A percentile compares a stretch with the other conserved stretches of the same genome.
These are phyloP conservation scores for Mortierella sp. DNA, from an alignment of 371 early-diverging fungal species.

Conservation along the genomic window DNA sequence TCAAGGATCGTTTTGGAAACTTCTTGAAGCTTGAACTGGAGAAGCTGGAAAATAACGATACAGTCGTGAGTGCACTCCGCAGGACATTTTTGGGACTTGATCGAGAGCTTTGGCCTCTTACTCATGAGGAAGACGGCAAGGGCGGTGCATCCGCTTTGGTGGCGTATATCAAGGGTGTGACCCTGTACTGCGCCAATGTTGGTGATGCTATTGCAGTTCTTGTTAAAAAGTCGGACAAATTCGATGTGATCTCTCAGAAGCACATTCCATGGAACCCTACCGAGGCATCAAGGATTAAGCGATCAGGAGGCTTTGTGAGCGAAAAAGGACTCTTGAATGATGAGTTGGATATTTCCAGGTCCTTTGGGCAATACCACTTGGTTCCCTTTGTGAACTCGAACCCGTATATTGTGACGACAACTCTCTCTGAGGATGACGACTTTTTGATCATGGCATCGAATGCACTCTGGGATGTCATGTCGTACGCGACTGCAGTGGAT, in stretches of 20 bases:
- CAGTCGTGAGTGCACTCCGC: conserved; percentile 72
- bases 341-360: conserved; percentile 81
- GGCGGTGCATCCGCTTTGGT: conserved; percentile 84
- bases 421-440: conserved; percentile 88
- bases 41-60: conserved; percentile 65
- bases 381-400: conserved; percentile 90
- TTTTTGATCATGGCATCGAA: conserved; percentile 90
- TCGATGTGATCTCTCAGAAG: conserved; percentile 79
- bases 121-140: conserved; percentile 61
- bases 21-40: conserved; percentile 81
- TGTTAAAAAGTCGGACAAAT: conserved; percentile 80
- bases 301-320: conserved; percentile 87
- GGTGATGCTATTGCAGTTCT: conserved; percentile 91
- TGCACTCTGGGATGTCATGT: conserved; percentile 88
- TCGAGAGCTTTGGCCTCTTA: conserved; percentile 73
- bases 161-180: conserved; percentile 84
- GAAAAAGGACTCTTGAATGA: conserved; percentile 81
- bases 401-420: conserved; percentile 80
- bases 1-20: conserved; percentile 79
- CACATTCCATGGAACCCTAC: conserved; percentile 79
- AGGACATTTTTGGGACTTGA: conserved; percentile 85
- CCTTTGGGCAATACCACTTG: conserved; percentile 89
- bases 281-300: conserved; percentile 85
- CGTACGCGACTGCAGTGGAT: conserved; percentile 87
- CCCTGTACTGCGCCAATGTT: conserved; percentile 90